Conservation (phyloP, 1,139 yeast species). For the Candida mesenterica region DNA sequence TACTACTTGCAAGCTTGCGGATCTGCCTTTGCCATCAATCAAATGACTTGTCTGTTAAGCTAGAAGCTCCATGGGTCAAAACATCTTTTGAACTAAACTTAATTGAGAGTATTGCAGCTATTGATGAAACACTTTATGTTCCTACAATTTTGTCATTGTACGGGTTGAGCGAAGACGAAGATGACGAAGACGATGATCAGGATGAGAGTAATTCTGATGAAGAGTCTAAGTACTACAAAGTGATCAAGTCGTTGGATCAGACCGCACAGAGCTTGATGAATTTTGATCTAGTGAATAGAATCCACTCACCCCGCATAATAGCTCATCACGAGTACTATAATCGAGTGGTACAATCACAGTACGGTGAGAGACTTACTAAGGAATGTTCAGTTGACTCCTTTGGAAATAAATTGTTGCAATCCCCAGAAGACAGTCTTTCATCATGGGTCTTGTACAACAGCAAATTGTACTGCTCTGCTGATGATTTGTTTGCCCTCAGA, state of each 20-base stretch:
- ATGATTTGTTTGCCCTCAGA: slow-evolving; percentile 68
- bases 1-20: neutral
- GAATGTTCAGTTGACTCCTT: slow-evolving; percentile 37
- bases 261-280: slow-evolving; percentile 33
- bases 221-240: slow-evolving; percentile 28
- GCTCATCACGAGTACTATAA: slow-evolving; percentile 59
- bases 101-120: slow-evolving; percentile 54
- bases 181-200: slow-evolving; percentile 17
- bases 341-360: slow-evolving; percentile 23
- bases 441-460: slow-evolving; percentile 57
- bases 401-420: slow-evolving; percentile 26
- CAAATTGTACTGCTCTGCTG: slow-evolving; percentile 59
- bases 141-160: slow-evolving; percentile 42
- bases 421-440: slow-evolving; percentile 14
- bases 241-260: slow-evolving; percentile 25
- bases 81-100: slow-evolving; percentile 49
- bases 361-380: slow-evolving; percentile 16
- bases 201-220: slow-evolving; percentile 24
- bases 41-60: slow-evolving; percentile 11
- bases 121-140: slow-evolving; percentile 48
- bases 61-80: slow-evolving; percentile 29
- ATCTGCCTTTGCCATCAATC: neutral
- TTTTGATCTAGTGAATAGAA: slow-evolving; percentile 51
- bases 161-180: slow-evolving; percentile 28
- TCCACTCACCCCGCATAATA: slow-evolving; percentile 59